Evolutionary conservation across 106 monocot species (phyloP), one percentile per base, ranked within the genome.

Genomic region (Phalaenopsis equestris): DNA sequence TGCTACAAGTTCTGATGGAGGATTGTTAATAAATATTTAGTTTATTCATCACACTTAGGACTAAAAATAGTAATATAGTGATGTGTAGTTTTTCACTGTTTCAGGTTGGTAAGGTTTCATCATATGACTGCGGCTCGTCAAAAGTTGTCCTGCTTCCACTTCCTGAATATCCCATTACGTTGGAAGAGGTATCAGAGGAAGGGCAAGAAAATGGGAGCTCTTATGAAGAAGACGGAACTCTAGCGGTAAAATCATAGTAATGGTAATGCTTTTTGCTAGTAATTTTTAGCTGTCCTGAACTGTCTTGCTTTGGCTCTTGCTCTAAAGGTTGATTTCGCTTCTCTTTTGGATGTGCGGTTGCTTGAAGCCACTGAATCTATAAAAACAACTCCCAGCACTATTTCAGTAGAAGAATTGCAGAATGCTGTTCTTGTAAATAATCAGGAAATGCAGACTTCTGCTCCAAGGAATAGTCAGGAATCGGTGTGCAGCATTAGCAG

Each of bases 171-270:
- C 94, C 95, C 30, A 79, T 95, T 43, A 42, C 80, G 49, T 5
- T 68, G 7, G 80, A 79, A 11, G 84, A 87, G 73, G 48, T 79
- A 21, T 72, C 76, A 36, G 79, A 74, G 16, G 83, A 75, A 49
- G 87, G 85, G 43, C 86, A 88, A 70, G 76, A 39, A 42, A 82
- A 81, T 73, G 1, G 58, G 61, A 87, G 87, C 65, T 75, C 84
- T 36, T 99, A 99, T 72, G 87, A 90, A 46, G 93, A 99, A 77
- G 99, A 99, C 85, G 99, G 90, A 41, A 86, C 99, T 55, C 86
- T 99, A 65, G 92, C 93, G 99, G 99, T 95, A 87, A 58, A 24
- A 70, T 38, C 39, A 12, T 37, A 37, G 23, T 73, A 15, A 79
- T 24, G 41, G 11, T 16, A 75, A 55, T 81, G 55, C 46, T 3